Percentiles rank a stretch among this genome's conserved stretches.
Evolutionary conservation across 2,329 filamentous ascomycete species (phyloP).

Genomic region (Scopulariopsis brevicaulis): DNA sequence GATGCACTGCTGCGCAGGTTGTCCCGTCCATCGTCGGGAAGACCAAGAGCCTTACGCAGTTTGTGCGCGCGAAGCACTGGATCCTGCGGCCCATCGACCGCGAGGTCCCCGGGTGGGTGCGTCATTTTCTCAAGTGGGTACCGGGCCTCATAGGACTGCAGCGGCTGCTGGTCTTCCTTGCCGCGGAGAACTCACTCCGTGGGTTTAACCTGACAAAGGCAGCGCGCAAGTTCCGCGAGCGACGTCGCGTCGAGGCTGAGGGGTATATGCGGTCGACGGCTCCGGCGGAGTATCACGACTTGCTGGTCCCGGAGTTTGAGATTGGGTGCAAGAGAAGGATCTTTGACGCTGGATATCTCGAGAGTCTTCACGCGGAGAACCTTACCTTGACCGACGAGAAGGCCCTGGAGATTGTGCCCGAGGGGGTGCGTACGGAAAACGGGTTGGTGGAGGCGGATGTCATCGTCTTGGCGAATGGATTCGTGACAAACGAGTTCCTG

Average conservation of each 20-base stretch:
- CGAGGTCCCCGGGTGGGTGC: constrained; percentile 8
- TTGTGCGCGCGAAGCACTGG: constrained; percentile 30
- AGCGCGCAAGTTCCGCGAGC: constrained; percentile 20
- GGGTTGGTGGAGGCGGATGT: constrained; percentile 41
- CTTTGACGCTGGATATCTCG: constrained; percentile 44
- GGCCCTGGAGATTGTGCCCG: constrained; percentile 31
- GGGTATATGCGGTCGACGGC: constrained; percentile 28
- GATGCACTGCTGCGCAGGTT: too few relatives aligned
- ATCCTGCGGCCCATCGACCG: constrained; percentile 20
- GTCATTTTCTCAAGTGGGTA: constrained; percentile 27
- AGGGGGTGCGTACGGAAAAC: constrained; percentile 21
- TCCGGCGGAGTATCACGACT: constrained; percentile 48
- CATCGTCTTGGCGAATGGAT: constrained; percentile 52
- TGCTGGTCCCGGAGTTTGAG: constrained; percentile 50
- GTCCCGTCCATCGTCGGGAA: constrained; percentile 26
- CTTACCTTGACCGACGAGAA: constrained; percentile 32
- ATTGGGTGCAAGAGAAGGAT: constrained; percentile 55
- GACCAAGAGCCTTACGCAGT: constrained; percentile 23
- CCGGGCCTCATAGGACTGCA: constrained; percentile 31
- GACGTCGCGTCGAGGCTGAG: constrained; percentile 24
- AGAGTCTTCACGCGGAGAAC: constrained; percentile 36
- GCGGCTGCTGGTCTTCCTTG: constrained; percentile 27
- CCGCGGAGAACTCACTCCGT: constrained; percentile 18
- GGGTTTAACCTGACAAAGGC: constrained; percentile 27
- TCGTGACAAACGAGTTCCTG: constrained; percentile 43